Conservation (phyloP, 306 rosid species). For the Geum urbanum region DNA sequence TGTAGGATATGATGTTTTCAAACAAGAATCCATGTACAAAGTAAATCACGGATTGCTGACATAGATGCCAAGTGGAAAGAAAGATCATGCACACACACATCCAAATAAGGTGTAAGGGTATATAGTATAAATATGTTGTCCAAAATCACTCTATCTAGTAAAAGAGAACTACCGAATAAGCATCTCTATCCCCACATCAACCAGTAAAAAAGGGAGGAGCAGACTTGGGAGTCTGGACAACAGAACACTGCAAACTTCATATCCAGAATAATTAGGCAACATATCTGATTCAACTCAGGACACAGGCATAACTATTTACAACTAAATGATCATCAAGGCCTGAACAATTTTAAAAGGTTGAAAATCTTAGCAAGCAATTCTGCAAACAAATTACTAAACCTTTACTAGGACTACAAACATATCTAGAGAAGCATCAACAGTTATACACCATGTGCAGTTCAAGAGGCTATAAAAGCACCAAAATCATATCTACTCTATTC, state of each 20-base stretch:
- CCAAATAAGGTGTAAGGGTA: not conserved
- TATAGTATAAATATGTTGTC: not conserved
- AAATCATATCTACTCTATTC: not conserved
- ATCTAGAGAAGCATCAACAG: not conserved
- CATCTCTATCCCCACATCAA: not conserved
- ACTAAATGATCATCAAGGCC: not conserved
- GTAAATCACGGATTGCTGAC: not conserved
- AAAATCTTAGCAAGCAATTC: not conserved
- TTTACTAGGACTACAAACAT: not conserved
- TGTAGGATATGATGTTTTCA: not conserved
- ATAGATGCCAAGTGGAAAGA: not conserved
- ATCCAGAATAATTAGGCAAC: not conserved
- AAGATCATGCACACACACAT: not conserved
- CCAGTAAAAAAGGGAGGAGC: not conserved
- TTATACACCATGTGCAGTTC: not conserved
- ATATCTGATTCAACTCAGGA: not conserved
- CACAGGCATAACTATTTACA: not conserved
- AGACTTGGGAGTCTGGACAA: not conserved
- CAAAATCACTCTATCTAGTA: not conserved
- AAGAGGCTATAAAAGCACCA: conserved; percentile 12
- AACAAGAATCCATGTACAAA: not conserved
- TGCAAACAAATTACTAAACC: not conserved
- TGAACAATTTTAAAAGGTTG: not conserved
- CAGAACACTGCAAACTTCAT: not conserved
- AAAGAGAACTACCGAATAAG: not conserved